phyloP scores from a whole-genome alignment of 345 rosid genomes.

The Orychophragmus violaceus region DNA sequence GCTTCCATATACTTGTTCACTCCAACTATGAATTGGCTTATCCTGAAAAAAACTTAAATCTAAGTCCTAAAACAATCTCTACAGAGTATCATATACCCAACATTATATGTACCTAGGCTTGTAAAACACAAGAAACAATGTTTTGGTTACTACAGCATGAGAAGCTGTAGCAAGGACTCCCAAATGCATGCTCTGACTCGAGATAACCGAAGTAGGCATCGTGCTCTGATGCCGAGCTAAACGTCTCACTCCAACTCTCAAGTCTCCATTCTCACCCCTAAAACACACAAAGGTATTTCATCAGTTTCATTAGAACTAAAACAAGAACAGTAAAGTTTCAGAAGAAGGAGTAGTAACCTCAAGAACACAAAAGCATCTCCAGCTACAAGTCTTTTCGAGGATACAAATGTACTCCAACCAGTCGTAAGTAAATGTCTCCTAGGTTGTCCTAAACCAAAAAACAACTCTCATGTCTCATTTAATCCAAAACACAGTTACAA shows the following conservation, averaged over 20 bases:
- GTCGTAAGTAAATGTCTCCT: slow-evolving; percentile 73
- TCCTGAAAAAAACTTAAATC: slow-evolving; percentile 33
- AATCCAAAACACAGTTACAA: background rate
- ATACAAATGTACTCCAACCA: slow-evolving; percentile 81
- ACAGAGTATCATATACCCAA: slow-evolving; percentile 26
- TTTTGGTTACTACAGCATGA: slow-evolving; percentile 51
- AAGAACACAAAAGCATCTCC: slow-evolving; percentile 79
- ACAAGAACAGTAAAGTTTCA: background rate
- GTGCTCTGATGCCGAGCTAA: slow-evolving; percentile 48
- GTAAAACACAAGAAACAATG: slow-evolving; percentile 63
- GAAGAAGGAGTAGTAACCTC: slow-evolving; percentile 35
- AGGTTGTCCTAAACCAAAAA: slow-evolving; percentile 54
- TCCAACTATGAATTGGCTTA: slow-evolving; percentile 66
- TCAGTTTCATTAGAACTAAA: background rate
- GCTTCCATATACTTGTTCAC: slow-evolving; percentile 60
- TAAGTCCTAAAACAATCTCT: background rate
- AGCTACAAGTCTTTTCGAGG: slow-evolving; percentile 62
- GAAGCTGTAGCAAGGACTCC: slow-evolving; percentile 87
- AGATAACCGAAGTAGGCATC: slow-evolving; percentile 64
- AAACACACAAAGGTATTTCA: slow-evolving; percentile 46
- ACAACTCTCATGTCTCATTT: background rate
- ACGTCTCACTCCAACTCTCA: slow-evolving; percentile 63
- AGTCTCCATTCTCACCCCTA: slow-evolving; percentile 57
- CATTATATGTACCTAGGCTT: slow-evolving; percentile 58
- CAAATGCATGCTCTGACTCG: slow-evolving; percentile 76